Base-by-base conservation (phyloP, 225 moss, liverwort and hornwort genomes). In the Pseudisothecium myosuroides region DNA sequence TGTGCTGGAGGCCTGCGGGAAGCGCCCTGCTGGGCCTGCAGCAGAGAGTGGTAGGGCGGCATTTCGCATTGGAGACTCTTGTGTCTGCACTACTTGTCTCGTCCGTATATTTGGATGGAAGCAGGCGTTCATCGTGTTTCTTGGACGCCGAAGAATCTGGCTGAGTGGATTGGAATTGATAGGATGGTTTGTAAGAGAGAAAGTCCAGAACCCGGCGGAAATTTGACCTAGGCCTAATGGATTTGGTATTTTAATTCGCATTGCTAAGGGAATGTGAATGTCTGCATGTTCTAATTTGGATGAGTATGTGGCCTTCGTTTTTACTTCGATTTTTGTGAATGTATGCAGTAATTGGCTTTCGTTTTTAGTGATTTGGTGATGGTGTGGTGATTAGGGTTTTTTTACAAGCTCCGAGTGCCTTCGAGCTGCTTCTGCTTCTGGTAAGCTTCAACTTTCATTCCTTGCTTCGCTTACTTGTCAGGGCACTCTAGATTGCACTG, bases 361-460 rank as follows among this genome's bases (percentile, higher is more conserved):
- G 21, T 6, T 56, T 65, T 27, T 27, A 63, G 54, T 84, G 84
- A 69, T 85, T 86, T 43, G 84, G 24, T 83, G 41, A 49, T 86
- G 79, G 59, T 74, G 79, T 90, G 59, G 10, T 80, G 61, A 88
- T 81, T 88, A 94, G 92, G 90, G 92, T n/a, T 65, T 91, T 76
- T 80, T 50, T 8, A 90, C 92, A 32, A 55, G 85, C 56, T 77
- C 87, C 55, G 89, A 85, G 78, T 76, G 81, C 34, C 65, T 75
- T 88, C 90, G 90, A 82, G 87, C 88, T 47, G 24, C 84, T 55
- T 90, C 90, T 32, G 90, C 75, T 87, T 88, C 91, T 47, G 94
- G 92, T 92, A 78, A 89, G 87, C 21, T 15, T 74, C 79, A 34
- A 9, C 29, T 52, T 75, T 50, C 74, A 79, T 72, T 45, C 45